Evolutionary conservation across 306 rosid genomes (phyloP).

Genomic region (Gastrolobium bilobum): DNA sequence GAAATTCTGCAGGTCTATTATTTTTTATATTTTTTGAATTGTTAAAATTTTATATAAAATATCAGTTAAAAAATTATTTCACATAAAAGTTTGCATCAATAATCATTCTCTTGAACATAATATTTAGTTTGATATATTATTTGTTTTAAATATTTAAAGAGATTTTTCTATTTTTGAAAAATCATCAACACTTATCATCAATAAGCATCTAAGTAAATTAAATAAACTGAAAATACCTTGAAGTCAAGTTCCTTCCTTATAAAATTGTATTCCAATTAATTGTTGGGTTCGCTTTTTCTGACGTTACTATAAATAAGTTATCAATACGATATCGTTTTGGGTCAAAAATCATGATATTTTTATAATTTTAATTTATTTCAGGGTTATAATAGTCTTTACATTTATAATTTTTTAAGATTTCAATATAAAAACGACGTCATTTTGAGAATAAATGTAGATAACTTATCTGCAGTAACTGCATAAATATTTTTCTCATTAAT

Average conservation of each 20-base stretch:
- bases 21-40: not conserved
- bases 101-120: not conserved
- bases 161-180: too few relatives aligned
- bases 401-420: too few relatives aligned
- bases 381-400: too few relatives aligned
- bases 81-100: not conserved
- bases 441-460: too few relatives aligned
- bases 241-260: slow-evolving; percentile 1
- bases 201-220: not conserved
- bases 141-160: not conserved
- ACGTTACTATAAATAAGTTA: too few relatives aligned
- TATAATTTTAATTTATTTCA: too few relatives aligned
- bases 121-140: not conserved
- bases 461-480: too few relatives aligned
- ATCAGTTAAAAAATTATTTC: not conserved
- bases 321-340: too few relatives aligned
- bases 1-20: not conserved
- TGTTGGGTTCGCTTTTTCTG: too few relatives aligned
- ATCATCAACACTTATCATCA: not conserved
- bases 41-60: not conserved
- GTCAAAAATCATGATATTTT: too few relatives aligned
- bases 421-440: too few relatives aligned
- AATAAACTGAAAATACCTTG: not conserved
- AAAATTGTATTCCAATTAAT: not conserved
- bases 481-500: too few relatives aligned